These are phyloP conservation scores for Pachysandra terminalis DNA, from an alignment of 164 flowering plant genomes.

Conservation along the genomic window DNA sequence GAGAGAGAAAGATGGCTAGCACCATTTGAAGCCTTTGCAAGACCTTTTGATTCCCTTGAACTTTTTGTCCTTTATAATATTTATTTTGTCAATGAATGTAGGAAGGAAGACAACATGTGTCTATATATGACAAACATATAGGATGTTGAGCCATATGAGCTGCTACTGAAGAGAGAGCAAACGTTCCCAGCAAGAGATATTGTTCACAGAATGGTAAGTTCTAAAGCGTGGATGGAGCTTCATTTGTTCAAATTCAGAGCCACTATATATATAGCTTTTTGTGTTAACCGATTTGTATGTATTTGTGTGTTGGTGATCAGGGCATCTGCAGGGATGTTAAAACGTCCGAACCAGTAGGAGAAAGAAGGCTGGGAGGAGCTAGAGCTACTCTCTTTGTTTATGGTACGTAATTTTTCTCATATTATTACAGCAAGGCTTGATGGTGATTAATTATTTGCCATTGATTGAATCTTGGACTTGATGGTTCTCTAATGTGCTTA, in stretches of 20 bases:
- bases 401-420: slow-evolving; percentile 33
- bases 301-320: slow-evolving; percentile 27
- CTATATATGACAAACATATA: neutral
- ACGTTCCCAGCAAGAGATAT: neutral
- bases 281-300: neutral
- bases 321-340: slow-evolving; percentile 32
- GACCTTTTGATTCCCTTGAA: too few relatives aligned
- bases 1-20: too few relatives aligned
- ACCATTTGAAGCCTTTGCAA: too few relatives aligned
- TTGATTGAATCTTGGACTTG: too few relatives aligned
- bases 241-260: neutral
- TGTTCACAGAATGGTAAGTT: slow-evolving; percentile 5
- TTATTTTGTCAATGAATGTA: neutral
- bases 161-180: neutral
- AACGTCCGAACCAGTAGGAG: slow-evolving; percentile 17
- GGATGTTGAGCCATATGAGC: neutral
- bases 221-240: neutral
- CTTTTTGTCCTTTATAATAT: too few relatives aligned
- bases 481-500: too few relatives aligned
- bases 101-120: slow-evolving; percentile 7
- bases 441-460: neutral
- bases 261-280: neutral
- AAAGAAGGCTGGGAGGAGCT: slow-evolving; percentile 42
- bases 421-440: neutral
- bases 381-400: slow-evolving; percentile 60